Evolutionary conservation across 495 filamentous ascomycete genomes (phyloP), one percentile per base, ranked within the genome.

Genomic region (Xylaria bambusicola): DNA sequence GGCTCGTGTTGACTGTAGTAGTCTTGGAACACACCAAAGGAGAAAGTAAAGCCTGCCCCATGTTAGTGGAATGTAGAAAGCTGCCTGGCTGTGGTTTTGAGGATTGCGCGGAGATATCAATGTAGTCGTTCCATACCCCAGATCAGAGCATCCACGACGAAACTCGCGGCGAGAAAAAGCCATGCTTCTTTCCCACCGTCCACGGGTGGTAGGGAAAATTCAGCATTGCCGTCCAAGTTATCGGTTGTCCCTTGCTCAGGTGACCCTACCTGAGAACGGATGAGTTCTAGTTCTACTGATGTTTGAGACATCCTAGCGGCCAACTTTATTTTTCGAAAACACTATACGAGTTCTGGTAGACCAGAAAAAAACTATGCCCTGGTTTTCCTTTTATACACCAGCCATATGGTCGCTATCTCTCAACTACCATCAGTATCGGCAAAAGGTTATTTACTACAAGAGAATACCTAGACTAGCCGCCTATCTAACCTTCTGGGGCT

Each of bases 121-220:
- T 7, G 36, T 33, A 6, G 4, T 29, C 66, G 20, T 23, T 17
- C 3, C 73, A 62, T 67, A 85, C 85, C 86, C 86, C 86, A 90
- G 21, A 87, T 73, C 10, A 89, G 68, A n/a, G 75, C 81, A 62
- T 90, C 86, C 26, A 89, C 72, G 52, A 84, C 68, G 68, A 89
- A 89, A 61, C 80, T 80, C 3, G 80, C 83, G 1, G 77, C 73
- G 17, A 91, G 75, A 59, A 86, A 87, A 0, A 87, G 73, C 82
- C 83, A 90, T 12, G 88, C 87, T 40, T 83, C 71, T 48, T 77
- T 82, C 9, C 86, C 88, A 21, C 79, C 69, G 68, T 90, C 88
- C 4, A 75, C 79, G 3, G 77, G 79, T 6, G 85, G 85, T n/a
- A 89, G 72, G 23, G 76, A 73, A 60, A 73, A 68, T 58, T 69